Base-by-base conservation (phyloP, 306 rosid species). In the Inga oerstediana region DNA sequence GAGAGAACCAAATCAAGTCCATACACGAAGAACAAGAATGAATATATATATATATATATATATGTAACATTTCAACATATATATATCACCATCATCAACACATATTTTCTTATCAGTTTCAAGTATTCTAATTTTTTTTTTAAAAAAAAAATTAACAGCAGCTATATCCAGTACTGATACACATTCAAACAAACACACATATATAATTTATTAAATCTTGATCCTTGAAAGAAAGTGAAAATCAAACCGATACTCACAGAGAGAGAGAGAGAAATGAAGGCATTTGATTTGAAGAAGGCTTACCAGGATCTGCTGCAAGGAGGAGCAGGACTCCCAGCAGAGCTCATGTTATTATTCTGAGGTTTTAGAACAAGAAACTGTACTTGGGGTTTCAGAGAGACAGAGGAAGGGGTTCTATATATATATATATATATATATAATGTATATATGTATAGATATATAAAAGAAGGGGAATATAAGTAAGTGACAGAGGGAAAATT, bases 261-360 rank as follows among this genome's bases (percentile, higher is more conserved):
- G 8, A 52, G 22, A 54, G 0, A 19, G 64, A n/a, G 30, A 20
- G 30, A 58, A 9, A 58, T n/a, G 2, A 3, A 58, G 64, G 64
- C 30, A 58, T 58, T 59, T 59, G 66, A 59, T 22, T 0, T n/a
- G 66, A 59, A 22, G 66, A 10, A 22, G 66, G 73, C 74, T 88
- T 75, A 94, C 98, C 98, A 94, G 81, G 98, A 94, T 83, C 97
- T 84, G 85, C 85, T 88, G 89, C 97, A 91, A 83, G 93, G 90
- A 58, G 91, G 90, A 64, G 91, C 84, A 52, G 88, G 84, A 58
- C 88, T 91, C 62, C 88, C 91, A 68, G 75, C 86, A 68, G 75
- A 79, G 75, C 83, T 84, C 98, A 94, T 92, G 12, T 71, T 71
- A 46, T 88, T 74, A 48, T 48, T 30, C 9, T 64, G 41, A 64